Conservation (phyloP, 805 yeast genomes). For the Hanseniaspora mollemarum region DNA sequence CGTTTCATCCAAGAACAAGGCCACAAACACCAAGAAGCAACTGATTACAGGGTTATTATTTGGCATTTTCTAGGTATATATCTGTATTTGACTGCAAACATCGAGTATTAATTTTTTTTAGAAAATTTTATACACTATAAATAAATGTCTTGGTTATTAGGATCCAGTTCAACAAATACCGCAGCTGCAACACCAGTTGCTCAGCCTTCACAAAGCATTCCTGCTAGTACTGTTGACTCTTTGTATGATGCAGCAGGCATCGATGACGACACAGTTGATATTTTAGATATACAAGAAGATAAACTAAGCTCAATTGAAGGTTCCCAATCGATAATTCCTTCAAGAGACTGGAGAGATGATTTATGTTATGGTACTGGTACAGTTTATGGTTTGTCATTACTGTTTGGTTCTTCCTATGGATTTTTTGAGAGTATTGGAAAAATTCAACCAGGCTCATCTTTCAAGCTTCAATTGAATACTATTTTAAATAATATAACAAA, state of each 20-base stretch:
- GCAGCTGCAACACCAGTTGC: constrained; percentile 10
- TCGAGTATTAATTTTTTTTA: too few species aligned
- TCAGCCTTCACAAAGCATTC: constrained; percentile 16
- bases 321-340: constrained; percentile 79
- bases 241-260: constrained; percentile 89
- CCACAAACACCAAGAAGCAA: too few species aligned
- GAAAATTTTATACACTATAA: neutral
- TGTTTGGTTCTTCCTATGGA: constrained; percentile 83
- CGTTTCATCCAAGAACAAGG: too few species aligned
- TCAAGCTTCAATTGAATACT: constrained; percentile 77
- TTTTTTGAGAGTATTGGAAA: constrained; percentile 72
- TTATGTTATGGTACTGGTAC: constrained; percentile 97
- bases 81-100: too few species aligned
- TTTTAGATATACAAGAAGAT: constrained; percentile 79
- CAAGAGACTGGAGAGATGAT: constrained; percentile 97
- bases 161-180: constrained; percentile 10
- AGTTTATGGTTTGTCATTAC: constrained; percentile 74
- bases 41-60: too few species aligned
- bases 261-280: constrained; percentile 71
- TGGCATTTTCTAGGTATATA: too few species aligned
- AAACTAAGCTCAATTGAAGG: constrained; percentile 67
- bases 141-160: constrained; percentile 25
- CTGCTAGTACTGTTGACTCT: constrained; percentile 22
- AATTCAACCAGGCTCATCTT: constrained; percentile 64
- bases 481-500: constrained; percentile 83